Evolutionary conservation across 805 yeast genomes (phyloP).

Genomic region (Lipomyces japonicus): DNA sequence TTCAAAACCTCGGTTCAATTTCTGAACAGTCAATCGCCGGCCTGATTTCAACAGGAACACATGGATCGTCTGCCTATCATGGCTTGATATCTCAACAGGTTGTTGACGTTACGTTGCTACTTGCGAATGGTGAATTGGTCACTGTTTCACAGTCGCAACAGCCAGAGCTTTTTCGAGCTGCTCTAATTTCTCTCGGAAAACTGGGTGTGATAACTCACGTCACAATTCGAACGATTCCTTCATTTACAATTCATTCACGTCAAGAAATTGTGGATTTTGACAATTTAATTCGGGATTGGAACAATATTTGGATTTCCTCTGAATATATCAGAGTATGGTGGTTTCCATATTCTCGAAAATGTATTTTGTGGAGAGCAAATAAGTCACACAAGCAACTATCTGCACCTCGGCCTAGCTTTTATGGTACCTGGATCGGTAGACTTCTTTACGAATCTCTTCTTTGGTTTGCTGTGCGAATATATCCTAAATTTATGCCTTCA

Average conservation of each 20-base stretch:
- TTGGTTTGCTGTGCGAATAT: slow-evolving; percentile 70
- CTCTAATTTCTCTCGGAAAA: slow-evolving; percentile 80
- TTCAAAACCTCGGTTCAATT: slow-evolving; percentile 90
- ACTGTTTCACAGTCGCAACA: slow-evolving; percentile 63
- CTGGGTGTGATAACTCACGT: slow-evolving; percentile 85
- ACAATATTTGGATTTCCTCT: slow-evolving; percentile 76
- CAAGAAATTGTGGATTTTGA: slow-evolving; percentile 81
- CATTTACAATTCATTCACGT: slow-evolving; percentile 71
- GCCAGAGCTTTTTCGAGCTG: slow-evolving; percentile 70
- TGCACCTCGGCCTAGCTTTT: slow-evolving; percentile 71
- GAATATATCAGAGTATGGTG: slow-evolving; percentile 95
- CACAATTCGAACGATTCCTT: slow-evolving; percentile 79
- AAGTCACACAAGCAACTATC: slow-evolving; percentile 65
- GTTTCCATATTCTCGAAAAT: slow-evolving; percentile 87
- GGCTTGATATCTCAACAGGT: slow-evolving; percentile 86
- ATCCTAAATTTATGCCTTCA: slow-evolving; percentile 74
- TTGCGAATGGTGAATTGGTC: slow-evolving; percentile 69
- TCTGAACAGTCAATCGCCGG: slow-evolving; percentile 94
- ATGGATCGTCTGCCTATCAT: slow-evolving; percentile 90
- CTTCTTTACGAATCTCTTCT: slow-evolving; percentile 72
- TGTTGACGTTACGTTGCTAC: slow-evolving; percentile 70
- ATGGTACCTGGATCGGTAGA: slow-evolving; percentile 77
- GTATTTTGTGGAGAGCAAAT: slow-evolving; percentile 86
- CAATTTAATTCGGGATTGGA: slow-evolving; percentile 57
- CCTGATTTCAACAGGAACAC: slow-evolving; percentile 94